Percentiles rank a stretch among this genome's conserved stretches.
phyloP scores from a whole-genome alignment of 1,284 basidiomycete species.

The Kwoniella shivajii region DNA sequence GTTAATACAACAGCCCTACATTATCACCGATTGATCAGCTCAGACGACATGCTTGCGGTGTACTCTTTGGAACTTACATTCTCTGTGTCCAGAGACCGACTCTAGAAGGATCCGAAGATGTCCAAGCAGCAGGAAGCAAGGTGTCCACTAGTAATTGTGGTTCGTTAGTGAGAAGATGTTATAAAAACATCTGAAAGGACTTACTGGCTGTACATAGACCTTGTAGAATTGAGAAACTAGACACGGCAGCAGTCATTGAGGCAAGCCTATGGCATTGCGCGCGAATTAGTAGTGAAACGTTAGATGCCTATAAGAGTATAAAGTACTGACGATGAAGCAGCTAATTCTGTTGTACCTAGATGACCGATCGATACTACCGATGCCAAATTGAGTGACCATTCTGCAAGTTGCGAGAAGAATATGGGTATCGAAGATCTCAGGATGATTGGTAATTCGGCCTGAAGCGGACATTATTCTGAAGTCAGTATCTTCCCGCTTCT shows the following conservation, averaged over 20 bases:
- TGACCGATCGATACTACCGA: slow-evolving; percentile 78
- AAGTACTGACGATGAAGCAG: slow-evolving; percentile 65
- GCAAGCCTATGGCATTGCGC: slow-evolving; percentile 59
- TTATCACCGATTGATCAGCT: slow-evolving; percentile 13
- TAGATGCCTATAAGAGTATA: neutral
- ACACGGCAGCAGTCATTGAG: slow-evolving; percentile 80
- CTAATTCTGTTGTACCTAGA: slow-evolving; percentile 68
- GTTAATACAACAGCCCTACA: slow-evolving; percentile 67
- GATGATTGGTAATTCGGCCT: slow-evolving; percentile 48
- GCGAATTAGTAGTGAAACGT: neutral
- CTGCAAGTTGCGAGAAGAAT: slow-evolving; percentile 53
- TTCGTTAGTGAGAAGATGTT: too few species aligned
- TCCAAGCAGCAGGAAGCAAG: slow-evolving; percentile 87
- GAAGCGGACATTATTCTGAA: neutral
- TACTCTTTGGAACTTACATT: slow-evolving; percentile 61
- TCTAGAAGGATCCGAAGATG: slow-evolving; percentile 73
- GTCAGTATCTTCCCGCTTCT: slow-evolving; percentile 3
- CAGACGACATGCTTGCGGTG: slow-evolving; percentile 49
- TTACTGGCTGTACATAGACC: slow-evolving; percentile 72
- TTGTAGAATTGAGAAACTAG: slow-evolving; percentile 73
- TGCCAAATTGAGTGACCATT: slow-evolving; percentile 54
- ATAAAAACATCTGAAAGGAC: too few species aligned
- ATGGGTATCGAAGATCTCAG: slow-evolving; percentile 44
- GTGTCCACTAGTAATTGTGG: slow-evolving; percentile 65
- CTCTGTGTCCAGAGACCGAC: slow-evolving; percentile 90